Conservation (phyloP, 1,284 basidiomycete genomes). For the Puccinia novopanici region DNA sequence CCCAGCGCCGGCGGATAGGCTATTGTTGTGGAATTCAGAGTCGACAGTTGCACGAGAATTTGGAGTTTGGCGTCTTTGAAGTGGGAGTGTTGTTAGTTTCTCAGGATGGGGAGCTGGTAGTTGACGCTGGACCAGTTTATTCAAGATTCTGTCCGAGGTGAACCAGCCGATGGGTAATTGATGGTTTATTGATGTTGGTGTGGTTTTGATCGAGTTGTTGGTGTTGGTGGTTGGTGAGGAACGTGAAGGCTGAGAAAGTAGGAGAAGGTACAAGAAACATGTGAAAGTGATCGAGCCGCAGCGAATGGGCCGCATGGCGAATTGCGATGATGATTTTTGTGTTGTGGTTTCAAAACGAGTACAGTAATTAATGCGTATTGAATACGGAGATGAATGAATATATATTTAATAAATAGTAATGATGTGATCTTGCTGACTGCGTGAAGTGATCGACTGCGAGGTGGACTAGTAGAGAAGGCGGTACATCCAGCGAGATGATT, state of each 20-base stretch:
- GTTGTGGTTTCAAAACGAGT: too few relatives aligned
- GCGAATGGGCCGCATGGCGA: too few relatives aligned
- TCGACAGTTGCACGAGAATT: not conserved
- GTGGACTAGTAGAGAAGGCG: too few relatives aligned
- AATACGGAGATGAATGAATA: too few relatives aligned
- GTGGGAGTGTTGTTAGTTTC: too few relatives aligned
- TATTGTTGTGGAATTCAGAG: constrained; percentile 20
- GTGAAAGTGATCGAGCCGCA: not conserved
- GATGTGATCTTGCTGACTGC: too few relatives aligned
- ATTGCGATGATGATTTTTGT: too few relatives aligned
- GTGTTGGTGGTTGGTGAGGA: constrained; percentile 17
- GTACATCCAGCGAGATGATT: too few relatives aligned
- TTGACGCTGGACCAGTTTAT: not conserved
- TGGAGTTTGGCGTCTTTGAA: not conserved
- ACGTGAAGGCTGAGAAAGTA: not conserved
- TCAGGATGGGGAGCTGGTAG: not conserved
- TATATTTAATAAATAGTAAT: too few relatives aligned
- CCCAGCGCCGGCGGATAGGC: constrained; percentile 16
- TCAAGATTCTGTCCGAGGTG: not conserved
- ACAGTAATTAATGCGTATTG: too few relatives aligned
- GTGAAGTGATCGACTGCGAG: too few relatives aligned
- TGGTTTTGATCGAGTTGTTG: not conserved
- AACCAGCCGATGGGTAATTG: constrained; percentile 11
- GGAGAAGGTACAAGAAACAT: not conserved
- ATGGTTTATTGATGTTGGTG: not conserved